Percentiles rank a stretch among this genome's conserved stretches.
These are phyloP conservation scores for Chaetomium fimeti DNA, from an alignment of 495 filamentous ascomycete species.

Conservation along the genomic window DNA sequence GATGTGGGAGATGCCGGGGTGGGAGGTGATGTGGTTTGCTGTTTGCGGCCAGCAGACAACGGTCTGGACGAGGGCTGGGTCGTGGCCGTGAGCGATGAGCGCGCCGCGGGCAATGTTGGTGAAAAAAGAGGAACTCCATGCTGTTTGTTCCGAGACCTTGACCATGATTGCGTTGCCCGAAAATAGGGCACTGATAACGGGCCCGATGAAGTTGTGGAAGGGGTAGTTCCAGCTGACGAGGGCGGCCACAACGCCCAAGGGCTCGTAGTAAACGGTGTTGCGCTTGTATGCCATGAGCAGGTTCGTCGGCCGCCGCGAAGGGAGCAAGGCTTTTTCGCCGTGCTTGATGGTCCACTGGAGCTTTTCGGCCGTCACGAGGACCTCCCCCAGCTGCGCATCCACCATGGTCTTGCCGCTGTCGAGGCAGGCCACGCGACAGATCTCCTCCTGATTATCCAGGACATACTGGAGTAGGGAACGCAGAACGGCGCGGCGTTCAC, in stretches of 20 bases:
- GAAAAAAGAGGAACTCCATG: conserved; percentile 85
- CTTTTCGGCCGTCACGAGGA: conserved; percentile 90
- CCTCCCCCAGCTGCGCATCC: conserved; percentile 90
- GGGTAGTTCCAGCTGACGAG: conserved; percentile 96
- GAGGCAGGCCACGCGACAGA: conserved; percentile 81
- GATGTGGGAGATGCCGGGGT: conserved; percentile 79
- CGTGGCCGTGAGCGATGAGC: conserved; percentile 78
- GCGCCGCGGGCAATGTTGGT: conserved; percentile 72
- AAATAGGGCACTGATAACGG: conserved; percentile 86
- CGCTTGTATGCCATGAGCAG: conserved; percentile 94
- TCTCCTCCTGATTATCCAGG: conserved; percentile 84
- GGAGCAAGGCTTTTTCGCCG: conserved; percentile 76
- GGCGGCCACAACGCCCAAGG: conserved; percentile 87
- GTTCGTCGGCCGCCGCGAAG: conserved; percentile 73
- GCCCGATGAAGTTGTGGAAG: conserved; percentile 92
- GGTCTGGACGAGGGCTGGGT: conserved; percentile 77
- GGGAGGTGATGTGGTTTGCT: conserved; percentile 79
- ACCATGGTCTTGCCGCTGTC: conserved; percentile 98
- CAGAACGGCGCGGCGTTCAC: conserved; percentile 74
- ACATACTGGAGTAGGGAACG: conserved; percentile 78
- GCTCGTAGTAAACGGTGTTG: conserved; percentile 88
- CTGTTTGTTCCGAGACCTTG: conserved; percentile 90
- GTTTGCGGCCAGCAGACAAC: conserved; percentile 83
- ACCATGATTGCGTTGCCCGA: conserved; percentile 89
- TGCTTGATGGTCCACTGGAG: conserved; percentile 90